These are phyloP conservation scores for Przewalskia tangutica DNA, from an alignment of 257 asterid genomes.

Conservation along the genomic window DNA sequence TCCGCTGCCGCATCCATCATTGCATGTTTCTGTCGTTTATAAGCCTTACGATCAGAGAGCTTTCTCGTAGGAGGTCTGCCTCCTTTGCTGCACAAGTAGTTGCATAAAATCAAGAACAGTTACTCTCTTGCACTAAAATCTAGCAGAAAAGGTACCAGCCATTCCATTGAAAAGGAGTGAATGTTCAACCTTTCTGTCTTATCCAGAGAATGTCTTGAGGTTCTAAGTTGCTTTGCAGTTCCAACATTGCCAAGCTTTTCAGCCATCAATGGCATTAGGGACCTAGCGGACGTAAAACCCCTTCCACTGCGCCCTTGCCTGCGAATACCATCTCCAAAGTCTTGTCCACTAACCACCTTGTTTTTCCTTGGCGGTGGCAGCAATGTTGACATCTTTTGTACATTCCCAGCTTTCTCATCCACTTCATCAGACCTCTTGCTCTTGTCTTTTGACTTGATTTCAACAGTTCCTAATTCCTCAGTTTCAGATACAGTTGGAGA, in stretches of 20 bases:
- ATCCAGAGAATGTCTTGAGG: slow-evolving; percentile 67
- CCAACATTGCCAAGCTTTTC: slow-evolving; percentile 71
- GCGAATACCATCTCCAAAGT: slow-evolving; percentile 60
- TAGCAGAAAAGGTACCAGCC: not conserved
- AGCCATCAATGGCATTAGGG: slow-evolving; percentile 52
- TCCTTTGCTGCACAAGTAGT: slow-evolving; percentile 47
- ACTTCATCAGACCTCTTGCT: slow-evolving; percentile 51
- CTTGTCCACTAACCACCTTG: slow-evolving; percentile 45
- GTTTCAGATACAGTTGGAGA: slow-evolving; percentile 75
- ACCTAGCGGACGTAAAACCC: slow-evolving; percentile 55
- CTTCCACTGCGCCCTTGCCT: slow-evolving; percentile 87
- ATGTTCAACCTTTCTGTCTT: slow-evolving; percentile 59
- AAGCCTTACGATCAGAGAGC: slow-evolving; percentile 80
- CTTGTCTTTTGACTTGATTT: slow-evolving; percentile 52
- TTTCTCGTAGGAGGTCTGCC: slow-evolving; percentile 83
- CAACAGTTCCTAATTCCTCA: slow-evolving; percentile 80
- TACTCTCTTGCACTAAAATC: not conserved
- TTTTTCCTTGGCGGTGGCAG: slow-evolving; percentile 76
- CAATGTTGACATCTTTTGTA: slow-evolving; percentile 70
- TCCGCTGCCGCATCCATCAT: slow-evolving; percentile 46
- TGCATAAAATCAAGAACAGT: slow-evolving; percentile 14
- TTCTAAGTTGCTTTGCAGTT: slow-evolving; percentile 76
- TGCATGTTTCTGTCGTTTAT: slow-evolving; percentile 64
- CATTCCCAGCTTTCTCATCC: slow-evolving; percentile 56
- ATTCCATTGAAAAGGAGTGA: not conserved